Percentiles rank a stretch among this genome's conserved stretches.
These are phyloP conservation scores for Trichopus zeylanicus DNA, from an alignment of 116 monocot genomes.

Conservation along the genomic window DNA sequence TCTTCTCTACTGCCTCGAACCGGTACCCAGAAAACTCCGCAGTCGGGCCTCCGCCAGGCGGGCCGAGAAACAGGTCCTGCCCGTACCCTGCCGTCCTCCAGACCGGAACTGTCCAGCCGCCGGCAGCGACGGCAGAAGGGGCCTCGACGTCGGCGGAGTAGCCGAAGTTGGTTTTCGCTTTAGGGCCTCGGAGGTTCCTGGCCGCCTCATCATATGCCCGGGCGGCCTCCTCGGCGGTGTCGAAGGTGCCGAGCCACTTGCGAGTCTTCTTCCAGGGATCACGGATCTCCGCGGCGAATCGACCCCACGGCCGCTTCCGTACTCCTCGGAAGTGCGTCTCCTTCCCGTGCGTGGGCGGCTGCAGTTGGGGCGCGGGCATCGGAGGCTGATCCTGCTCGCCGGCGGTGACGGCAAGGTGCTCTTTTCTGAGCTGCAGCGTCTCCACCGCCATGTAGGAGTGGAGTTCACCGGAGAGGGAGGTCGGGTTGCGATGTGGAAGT, in stretches of 20 bases:
- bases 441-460: conserved; percentile 15
- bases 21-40: background rate
- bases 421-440: conserved; percentile 11
- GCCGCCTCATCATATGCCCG: conserved; percentile 43
- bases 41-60: background rate
- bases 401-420: background rate
- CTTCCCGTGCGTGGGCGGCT: background rate
- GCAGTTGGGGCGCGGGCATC: too few species aligned
- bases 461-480: background rate
- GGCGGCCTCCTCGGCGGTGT: conserved; percentile 84
- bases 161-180: conserved; percentile 61
- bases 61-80: background rate
- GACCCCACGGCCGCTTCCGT: conserved; percentile 37
- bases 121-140: background rate
- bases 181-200: conserved; percentile 37
- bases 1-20: background rate
- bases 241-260: conserved; percentile 83
- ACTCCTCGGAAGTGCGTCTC: conserved; percentile 9
- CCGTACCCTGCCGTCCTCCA: background rate
- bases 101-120: background rate
- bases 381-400: background rate
- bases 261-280: conserved; percentile 50
- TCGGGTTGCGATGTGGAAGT: background rate
- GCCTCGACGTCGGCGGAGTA: background rate
- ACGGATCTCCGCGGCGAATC: conserved; percentile 42